Evolutionary conservation across 2,329 filamentous ascomycete species (phyloP), one percentile per base, ranked within the genome.

Genomic region (Paraphoma sp.): DNA sequence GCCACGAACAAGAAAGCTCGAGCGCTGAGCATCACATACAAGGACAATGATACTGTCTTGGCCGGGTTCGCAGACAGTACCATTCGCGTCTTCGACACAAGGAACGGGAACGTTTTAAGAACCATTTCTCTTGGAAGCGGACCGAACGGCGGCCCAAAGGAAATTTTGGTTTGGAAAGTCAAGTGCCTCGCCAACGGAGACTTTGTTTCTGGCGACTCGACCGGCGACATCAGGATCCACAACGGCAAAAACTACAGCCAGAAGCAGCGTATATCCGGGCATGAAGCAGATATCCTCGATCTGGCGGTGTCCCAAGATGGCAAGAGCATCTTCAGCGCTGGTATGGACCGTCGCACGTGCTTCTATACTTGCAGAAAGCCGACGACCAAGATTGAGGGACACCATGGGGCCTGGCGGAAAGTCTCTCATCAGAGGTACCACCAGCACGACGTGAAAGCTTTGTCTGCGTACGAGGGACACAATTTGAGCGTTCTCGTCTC

Each of bases 61-160:
- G 93, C 94, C 36, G 95, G 95, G 18, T 98, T 95, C 75, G 94
- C 93, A n/a, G 94, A 99, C 79, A 93, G 93, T 77, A 92, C 88
- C n/a, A 95, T 99, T 63, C 89, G 94, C 60, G 86, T 95, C 51
- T 96, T 93, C 78, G 93, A 98, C 74, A 89, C 92, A 64, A 84
- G 90, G 48, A 94, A 87, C 71, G 91, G 92, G 12, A 84, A 87
- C 50, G 83, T 91, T 57, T 74, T 97, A 56, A 86, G 92, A 45
- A 91, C 87, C 63, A 95, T 99, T 84, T 93, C 92, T 0, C 80
- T 98, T 33, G 95, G 94, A 4, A 88, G 89, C 52, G 92, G 94
- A 36, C 83, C 92, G 10, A 81, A 82, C 7, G 91, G 90, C 44
- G 91, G 91, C 6, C 87, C 90, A 16, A 94, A 91, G 76, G 90